Evolutionary conservation across 176 grass and related monocot species (phyloP).

Genomic region (Eragrostis curvula): DNA sequence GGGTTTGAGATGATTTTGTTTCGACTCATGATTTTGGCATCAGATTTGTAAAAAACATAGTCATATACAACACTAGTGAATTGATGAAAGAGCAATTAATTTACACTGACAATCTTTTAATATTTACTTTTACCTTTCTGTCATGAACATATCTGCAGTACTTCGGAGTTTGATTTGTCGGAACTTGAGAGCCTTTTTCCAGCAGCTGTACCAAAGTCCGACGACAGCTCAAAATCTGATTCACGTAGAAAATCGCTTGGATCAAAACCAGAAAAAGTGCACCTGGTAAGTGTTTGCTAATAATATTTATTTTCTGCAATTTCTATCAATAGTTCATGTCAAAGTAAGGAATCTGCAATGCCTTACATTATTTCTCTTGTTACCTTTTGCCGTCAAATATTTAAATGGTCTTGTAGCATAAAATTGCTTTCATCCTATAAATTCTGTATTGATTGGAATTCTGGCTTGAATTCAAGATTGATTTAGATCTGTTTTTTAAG

Average conservation of each 20-base stretch:
- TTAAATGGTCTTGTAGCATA: neutral
- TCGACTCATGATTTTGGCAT: conserved; percentile 25
- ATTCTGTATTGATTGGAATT: conserved; percentile 1
- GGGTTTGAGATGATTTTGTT: conserved; percentile 13
- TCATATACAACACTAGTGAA: neutral
- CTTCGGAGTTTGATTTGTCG: conserved; percentile 90
- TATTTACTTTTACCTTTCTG: conserved; percentile 32
- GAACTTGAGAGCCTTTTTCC: conserved; percentile 94
- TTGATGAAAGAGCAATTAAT: neutral
- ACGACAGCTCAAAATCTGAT: conserved; percentile 72
- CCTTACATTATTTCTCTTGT: neutral
- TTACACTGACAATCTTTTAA: conserved; percentile 2
- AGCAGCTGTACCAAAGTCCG: conserved; percentile 70
- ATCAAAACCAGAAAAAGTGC: conserved; percentile 95
- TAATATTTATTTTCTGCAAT: conserved; percentile 1
- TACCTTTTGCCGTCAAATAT: neutral
- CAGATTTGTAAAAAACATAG: conserved; percentile 1
- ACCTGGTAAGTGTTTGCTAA: conserved; percentile 70
- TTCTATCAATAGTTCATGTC: neutral
- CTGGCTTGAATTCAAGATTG: neutral
- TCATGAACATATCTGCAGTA: conserved; percentile 58
- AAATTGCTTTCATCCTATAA: conserved; percentile 8
- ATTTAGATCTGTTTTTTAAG: neutral
- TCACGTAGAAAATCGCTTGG: conserved; percentile 90
- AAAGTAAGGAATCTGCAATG: neutral